Base-by-base conservation (phyloP, 768 basidiomycete genomes). In the Filobasidium wieringae region DNA sequence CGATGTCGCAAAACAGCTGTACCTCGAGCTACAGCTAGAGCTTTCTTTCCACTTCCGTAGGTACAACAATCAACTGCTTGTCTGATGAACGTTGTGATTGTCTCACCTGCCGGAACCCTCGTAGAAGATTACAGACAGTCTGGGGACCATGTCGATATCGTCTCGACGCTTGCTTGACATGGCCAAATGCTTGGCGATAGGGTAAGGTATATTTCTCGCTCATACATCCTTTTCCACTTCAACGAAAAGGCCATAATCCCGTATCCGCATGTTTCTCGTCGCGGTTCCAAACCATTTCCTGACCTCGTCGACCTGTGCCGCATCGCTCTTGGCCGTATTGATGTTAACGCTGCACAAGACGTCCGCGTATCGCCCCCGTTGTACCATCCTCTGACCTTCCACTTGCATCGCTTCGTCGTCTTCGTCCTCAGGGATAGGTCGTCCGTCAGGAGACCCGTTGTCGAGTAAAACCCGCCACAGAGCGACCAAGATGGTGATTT, bases 321-420 rank as follows among this genome's bases (percentile, higher is more conserved):
- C 72, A 11, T 80, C 74, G 45, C 69, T 69, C 37, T 78, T 74
- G 36, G 64, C 57, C 31, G 62, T 57, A 30, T 92, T 92, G 22
- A 86, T 79, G 73, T 92, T 96, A 68, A 84, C 84, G 17, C 86
- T 85, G 60, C 87, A 79, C 29, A 95, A 85, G 22, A 99, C 70
- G 69, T 99, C 95, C 6, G 84, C 80, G 32, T 78, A 77, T 71
- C 86, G 87, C 51, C 59, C 62, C 49, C 58, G 59, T 9, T n/a
- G 34, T n/a, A n/a, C n/a, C n/a, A n/a, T n/a, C n/a, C n/a, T n/a
- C 11, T 40, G 15, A 17, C 37, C 37, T 5, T 40, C 11, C 22
- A 15, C 37, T 26, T 2, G 15, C 7, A 34, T 47, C 7, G 19
- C 17, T 5, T 49, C 41, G 14, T 47, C 43, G 43, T 47, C 43